Evolutionary conservation across 2,329 filamentous ascomycete genomes (phyloP).

Genomic region (Diaporthe citri): DNA sequence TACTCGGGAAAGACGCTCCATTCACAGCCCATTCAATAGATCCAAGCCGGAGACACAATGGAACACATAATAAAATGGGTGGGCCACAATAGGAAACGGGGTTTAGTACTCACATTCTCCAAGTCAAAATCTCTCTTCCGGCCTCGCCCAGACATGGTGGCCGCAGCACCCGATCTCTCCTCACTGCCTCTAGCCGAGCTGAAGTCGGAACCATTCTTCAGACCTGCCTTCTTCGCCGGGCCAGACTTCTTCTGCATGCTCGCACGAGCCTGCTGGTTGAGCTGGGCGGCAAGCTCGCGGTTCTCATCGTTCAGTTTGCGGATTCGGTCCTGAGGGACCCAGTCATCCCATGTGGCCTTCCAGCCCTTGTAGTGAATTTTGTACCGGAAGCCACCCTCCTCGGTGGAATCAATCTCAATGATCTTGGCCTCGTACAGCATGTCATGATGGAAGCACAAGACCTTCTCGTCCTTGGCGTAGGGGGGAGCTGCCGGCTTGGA

Average conservation of each 20-base stretch:
- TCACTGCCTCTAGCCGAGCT: conserved; percentile 81
- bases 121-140: conserved; percentile 84
- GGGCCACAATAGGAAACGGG: conserved; percentile 38
- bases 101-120: conserved; percentile 76
- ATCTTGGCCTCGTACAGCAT: conserved; percentile 98
- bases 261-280: conserved; percentile 76
- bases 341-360: conserved; percentile 99
- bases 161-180: conserved; percentile 75
- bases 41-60: conserved; percentile 23
- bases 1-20: background rate
- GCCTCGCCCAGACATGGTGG: conserved; percentile 73
- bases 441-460: conserved; percentile 97
- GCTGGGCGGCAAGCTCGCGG: conserved; percentile 84
- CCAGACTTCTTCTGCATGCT: conserved; percentile 63
- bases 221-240: conserved; percentile 56
- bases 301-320: conserved; percentile 97
- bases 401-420: conserved; percentile 79
- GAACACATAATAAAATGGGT: background rate
- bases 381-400: conserved; percentile 83
- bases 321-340: conserved; percentile 93
- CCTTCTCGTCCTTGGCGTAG: conserved; percentile 86
- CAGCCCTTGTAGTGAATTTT: conserved; percentile 99
- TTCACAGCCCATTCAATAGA: background rate
- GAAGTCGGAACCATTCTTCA: conserved; percentile 68
- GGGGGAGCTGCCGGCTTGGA: conserved; percentile 60